These are phyloP conservation scores for Fusarium robinianum DNA, from an alignment of 2,329 filamentous ascomycete species.

Conservation along the genomic window DNA sequence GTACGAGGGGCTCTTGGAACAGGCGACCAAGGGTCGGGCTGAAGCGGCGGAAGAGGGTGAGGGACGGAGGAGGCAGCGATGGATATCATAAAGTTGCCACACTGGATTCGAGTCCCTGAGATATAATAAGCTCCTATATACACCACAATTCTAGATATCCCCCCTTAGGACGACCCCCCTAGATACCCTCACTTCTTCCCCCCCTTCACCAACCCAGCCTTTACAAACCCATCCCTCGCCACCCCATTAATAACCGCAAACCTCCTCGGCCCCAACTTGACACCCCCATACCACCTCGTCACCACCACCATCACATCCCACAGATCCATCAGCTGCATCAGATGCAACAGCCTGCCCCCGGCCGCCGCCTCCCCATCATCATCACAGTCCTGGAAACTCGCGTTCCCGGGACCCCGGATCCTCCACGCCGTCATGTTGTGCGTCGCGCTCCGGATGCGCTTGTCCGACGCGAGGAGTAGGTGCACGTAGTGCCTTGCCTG, in stretches of 20 bases:
- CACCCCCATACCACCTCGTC: conserved; percentile 91
- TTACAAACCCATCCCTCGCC: conserved; percentile 81
- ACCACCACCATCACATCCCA: conserved; percentile 95
- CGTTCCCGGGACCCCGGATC: conserved; percentile 63
- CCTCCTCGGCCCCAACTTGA: conserved; percentile 83
- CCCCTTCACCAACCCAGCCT: conserved; percentile 70
- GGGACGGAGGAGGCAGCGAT: too few relatives aligned
- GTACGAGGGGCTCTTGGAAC: too few relatives aligned
- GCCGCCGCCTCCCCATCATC: conserved; percentile 96
- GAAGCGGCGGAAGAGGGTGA: too few relatives aligned
- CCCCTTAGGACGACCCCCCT: too few relatives aligned
- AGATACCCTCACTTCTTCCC: too few relatives aligned
- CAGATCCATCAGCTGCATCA: conserved; percentile 93
- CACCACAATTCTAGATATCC: neutral
- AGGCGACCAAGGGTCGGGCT: too few relatives aligned
- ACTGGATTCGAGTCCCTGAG: too few relatives aligned
- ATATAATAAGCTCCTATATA: too few relatives aligned
- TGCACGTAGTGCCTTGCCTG: conserved; percentile 73
- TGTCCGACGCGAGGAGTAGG: conserved; percentile 80
- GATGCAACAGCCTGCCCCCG: conserved; percentile 79
- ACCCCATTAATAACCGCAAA: conserved; percentile 90
- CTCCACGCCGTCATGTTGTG: conserved; percentile 98
- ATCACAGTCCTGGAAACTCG: conserved; percentile 83
- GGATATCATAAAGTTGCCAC: too few relatives aligned
- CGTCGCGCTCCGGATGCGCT: conserved; percentile 81